These are phyloP conservation scores for Diophrys appendiculata DNA, from an alignment of 73 alveolate genomes.

Conservation along the genomic window DNA sequence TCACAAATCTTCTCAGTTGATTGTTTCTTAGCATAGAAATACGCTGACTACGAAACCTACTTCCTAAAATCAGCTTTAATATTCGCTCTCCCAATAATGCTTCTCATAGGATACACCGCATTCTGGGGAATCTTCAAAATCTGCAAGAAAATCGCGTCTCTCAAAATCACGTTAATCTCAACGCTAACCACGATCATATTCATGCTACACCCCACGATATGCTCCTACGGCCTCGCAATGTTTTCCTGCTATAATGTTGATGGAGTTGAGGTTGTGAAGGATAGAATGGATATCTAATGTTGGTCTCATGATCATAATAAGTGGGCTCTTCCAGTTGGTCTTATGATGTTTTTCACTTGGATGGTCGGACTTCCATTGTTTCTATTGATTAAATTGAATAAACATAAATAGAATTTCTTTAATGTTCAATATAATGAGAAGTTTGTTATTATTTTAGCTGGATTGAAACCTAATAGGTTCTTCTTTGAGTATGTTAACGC, in stretches of 20 bases:
- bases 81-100: not conserved
- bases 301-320: not conserved
- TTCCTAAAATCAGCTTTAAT: not conserved
- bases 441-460: not conserved
- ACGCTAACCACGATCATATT: not conserved
- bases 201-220: not conserved
- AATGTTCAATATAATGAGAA: not conserved
- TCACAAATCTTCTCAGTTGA: not conserved
- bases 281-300: not conserved
- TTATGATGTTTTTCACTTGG: not conserved
- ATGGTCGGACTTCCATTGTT: not conserved
- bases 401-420: not conserved
- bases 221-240: not conserved
- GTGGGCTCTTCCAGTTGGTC: constrained; percentile 3
- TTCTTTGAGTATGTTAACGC: not conserved
- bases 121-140: not conserved
- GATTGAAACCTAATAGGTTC: not conserved
- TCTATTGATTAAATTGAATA: not conserved
- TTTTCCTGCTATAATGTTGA: not conserved
- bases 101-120: too few relatives aligned
- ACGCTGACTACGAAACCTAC: not conserved
- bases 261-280: not conserved
- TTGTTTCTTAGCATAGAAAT: not conserved
- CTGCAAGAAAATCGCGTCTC: not conserved
- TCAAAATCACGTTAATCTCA: not conserved